Evolutionary conservation across 1,139 yeast species (phyloP), one percentile per base, ranked within the genome.

Genomic region (Geotrichum candidum): DNA sequence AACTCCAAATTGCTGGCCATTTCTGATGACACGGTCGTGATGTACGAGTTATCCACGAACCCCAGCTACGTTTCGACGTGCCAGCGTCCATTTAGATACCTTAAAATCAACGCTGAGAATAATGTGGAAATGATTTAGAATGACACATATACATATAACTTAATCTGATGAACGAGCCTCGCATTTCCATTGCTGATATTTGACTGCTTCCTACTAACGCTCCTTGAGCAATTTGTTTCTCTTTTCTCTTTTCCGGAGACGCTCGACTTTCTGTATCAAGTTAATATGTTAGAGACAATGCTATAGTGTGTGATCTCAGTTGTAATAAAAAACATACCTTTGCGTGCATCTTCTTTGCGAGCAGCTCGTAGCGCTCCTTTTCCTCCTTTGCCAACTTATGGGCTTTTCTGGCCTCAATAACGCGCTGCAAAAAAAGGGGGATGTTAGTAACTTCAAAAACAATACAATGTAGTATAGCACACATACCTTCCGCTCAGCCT

Each of bases 201-300:
- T 5, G 41, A 3, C 33, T 6, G n/a, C 22, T n/a, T 41, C 9
- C 10, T 10, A 38, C 63, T 68, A 76, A 57, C 80, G 78, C 64
- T 77, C 80, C 66, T 76, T 76, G 60, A 77, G 72, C 64, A 77
- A 65, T 70, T 77, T 77, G 70, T 77, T 77, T 60, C 80, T 70
- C 73, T 77, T 77, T 62, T 77, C 80, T 45, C 77, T 68, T 60
- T 73, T 68, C 65, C 72, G 68, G 60, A 76, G 59, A 50, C 80
- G 70, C 54, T 76, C 80, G n/a, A 77, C 75, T 58, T 69, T 69
- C 70, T 45, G 45, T 38, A 35, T 10, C 18, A 18, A 25, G 9
- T 31, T 9, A 11, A 6, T 11, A 11, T 31, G 51, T 31, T 31
- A 52, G 51, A 41, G 25, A 27, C 29, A 23, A 41, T 46, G 46